Evolutionary conservation across 78 protist species (phyloP), one percentile per base, ranked within the genome.

Genomic region (Dictyostelium capitatum): DNA sequence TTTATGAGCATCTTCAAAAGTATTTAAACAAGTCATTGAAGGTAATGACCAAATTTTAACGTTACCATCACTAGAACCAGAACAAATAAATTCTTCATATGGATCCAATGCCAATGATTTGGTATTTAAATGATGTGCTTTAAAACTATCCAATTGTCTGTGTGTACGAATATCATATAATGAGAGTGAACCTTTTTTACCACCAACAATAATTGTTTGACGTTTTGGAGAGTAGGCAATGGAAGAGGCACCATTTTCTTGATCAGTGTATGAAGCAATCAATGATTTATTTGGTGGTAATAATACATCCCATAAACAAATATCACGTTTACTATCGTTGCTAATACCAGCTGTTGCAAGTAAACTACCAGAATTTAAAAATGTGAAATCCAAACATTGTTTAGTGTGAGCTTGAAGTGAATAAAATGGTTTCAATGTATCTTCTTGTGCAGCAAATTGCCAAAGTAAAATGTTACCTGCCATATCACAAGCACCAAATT

Each of bases 401-500:
- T 90, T 90, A 0, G 82, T 59, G 17, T 90, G 83, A 23, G 91
- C 89, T 79, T 79, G 87, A 3, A 90, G n/a, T 2, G 89, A 17
- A 37, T 90, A 90, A 46, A 90, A 90, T 59, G 95, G 95, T 47
- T 59, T 90, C 20, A 90, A 43, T 6, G 95, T 75, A 25, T 74
- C 64, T 72, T 90, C 95, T 64, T 79, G 83, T 37, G 90, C 87
- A 3, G 83, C 80, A 43, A 90, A 90, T 90, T 83, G 89, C 95
- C 95, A 90, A 5, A 90, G 23, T 46, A 83, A 57, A 14, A 90
- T 19, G 72, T 90, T 82, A 32, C 95, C 95, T 11, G 89, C 46
- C 64, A 90, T 83, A 72, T 90, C 95, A 46, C 95, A 80, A 6
- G 95, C 95, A 59, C 95, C 95, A 72, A 90, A 90, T 32, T 90